Base-by-base conservation (phyloP, 225 moss, liverwort and hornwort genomes). In the Marchantia polymorpha region DNA sequence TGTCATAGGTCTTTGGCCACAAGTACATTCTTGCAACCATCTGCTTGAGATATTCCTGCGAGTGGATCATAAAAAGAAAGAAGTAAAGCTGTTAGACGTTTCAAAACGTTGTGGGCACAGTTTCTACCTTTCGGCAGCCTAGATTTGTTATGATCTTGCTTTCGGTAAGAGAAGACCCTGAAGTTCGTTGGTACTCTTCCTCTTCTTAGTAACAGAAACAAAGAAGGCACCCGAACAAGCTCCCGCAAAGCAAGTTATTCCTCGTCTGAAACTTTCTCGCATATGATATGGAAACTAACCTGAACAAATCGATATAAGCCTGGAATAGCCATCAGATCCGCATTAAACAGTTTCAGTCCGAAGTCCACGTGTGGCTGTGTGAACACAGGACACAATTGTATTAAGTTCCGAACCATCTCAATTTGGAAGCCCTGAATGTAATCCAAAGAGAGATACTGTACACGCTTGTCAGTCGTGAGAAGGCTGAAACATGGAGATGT, bases 311-410 rank as follows among this genome's bases (percentile, higher is more conserved):
- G 89, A 71, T 99, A 94, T 46, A 99, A 84, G 14, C 97, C 97
- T n/a, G 97, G 97, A 81, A 99, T 91, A 2, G 97, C 94, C 97
- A 99, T 99, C 1, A 99, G 46, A 77, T 99, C 99, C 83, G 93
- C 94, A 80, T 93, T 93, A 78, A 99, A 77, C 71, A 99, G 81
- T 86, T 93, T 99, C 84, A 99, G 85, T 30, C 99, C 99, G 79
- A 99, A 99, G 87, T 99, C 99, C 49, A 99, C 91, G 83, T 93
- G 90, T 23, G 99, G 99, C 99, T 99, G 91, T 75, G 29, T 20
- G 19, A 46, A 64, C 12, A 50, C 47, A 74, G 26, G 19, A 68
- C 52, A 73, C 9, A 13, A 27, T 20, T n/a, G 12, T 23, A 6
- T 3, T 55, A 46, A 76, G 46, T 3, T 19, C 23, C 59, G 20